phyloP scores from a whole-genome alignment of 2,329 filamentous ascomycete genomes.

The Epichloe festucae region DNA sequence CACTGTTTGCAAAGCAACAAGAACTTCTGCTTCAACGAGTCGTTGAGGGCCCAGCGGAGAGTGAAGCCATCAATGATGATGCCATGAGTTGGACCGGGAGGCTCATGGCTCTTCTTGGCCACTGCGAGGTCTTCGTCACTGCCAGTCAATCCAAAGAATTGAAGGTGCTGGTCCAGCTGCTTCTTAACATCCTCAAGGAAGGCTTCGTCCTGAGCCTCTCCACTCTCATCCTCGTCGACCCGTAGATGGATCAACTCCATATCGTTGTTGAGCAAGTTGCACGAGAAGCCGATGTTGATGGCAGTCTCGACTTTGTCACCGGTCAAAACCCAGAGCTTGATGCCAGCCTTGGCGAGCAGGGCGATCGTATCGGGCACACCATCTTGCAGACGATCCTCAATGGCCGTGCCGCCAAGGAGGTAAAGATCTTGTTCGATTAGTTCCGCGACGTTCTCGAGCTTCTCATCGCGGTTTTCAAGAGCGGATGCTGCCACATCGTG shows the following conservation, averaged over 20 bases:
- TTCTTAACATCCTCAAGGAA: constrained; percentile 48
- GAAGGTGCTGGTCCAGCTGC: constrained; percentile 62
- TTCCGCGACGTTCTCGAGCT: constrained; percentile 80
- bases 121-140: constrained; percentile 71
- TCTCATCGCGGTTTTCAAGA: constrained; percentile 79
- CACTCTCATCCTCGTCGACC: constrained; percentile 57
- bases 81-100: constrained; percentile 78
- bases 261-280: constrained; percentile 91
- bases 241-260: constrained; percentile 95
- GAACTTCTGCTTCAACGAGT: constrained; percentile 79
- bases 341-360: constrained; percentile 80
- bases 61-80: constrained; percentile 93
- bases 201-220: constrained; percentile 31
- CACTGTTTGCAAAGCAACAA: constrained; percentile 92
- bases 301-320: constrained; percentile 98
- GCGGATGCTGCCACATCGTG: constrained; percentile 80
- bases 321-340: constrained; percentile 96
- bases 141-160: constrained; percentile 65
- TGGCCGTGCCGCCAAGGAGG: constrained; percentile 85
- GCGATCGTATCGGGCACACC: constrained; percentile 94
- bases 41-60: constrained; percentile 73
- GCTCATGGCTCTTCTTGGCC: constrained; percentile 72
- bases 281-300: constrained; percentile 99
- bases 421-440: constrained; percentile 81
- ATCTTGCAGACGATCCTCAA: constrained; percentile 93